Percentiles rank a stretch among this genome's conserved stretches.
Evolutionary conservation across 352 stramenopile species (phyloP).

Genomic region (Saprolegnia diclina): DNA sequence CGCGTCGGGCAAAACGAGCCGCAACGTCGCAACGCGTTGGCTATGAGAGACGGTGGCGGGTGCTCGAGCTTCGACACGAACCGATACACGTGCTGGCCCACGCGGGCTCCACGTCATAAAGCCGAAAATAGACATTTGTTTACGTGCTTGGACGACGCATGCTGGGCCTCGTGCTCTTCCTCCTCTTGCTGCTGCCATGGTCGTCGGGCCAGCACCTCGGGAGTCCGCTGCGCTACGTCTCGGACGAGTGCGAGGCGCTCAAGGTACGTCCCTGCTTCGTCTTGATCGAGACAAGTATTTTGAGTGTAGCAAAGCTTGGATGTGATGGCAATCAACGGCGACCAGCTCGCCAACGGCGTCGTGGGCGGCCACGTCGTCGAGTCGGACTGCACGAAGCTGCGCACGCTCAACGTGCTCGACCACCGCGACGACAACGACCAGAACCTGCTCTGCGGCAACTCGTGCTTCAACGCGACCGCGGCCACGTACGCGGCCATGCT

Average conservation of each 20-base stretch:
- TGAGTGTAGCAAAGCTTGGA: conserved; percentile 12
- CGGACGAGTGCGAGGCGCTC: conserved; percentile 19
- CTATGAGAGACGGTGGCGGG: too few species aligned
- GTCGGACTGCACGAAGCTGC: conserved; percentile 58
- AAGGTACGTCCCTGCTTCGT: conserved; percentile 2
- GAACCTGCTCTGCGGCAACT: conserved; percentile 51
- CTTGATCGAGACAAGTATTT: too few species aligned
- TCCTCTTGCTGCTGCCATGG: not conserved
- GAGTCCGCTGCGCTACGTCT: not conserved
- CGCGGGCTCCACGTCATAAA: too few species aligned
- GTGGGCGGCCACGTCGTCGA: conserved; percentile 43
- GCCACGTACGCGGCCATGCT: conserved; percentile 61
- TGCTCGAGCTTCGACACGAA: too few species aligned
- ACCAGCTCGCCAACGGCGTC: conserved; percentile 56
- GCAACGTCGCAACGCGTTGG: too few species aligned
- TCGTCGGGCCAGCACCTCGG: conserved; percentile 12
- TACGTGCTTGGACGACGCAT: too few species aligned
- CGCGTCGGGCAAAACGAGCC: too few species aligned
- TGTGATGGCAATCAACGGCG: conserved; percentile 43
- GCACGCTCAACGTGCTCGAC: conserved; percentile 50
- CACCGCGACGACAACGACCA: conserved; percentile 52
- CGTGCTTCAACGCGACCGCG: conserved; percentile 48
- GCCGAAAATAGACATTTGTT: too few species aligned
- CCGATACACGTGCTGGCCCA: too few species aligned
- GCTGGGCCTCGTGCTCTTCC: too few species aligned